Conservation (phyloP, 305 asterid species). For the Withania somnifera region DNA sequence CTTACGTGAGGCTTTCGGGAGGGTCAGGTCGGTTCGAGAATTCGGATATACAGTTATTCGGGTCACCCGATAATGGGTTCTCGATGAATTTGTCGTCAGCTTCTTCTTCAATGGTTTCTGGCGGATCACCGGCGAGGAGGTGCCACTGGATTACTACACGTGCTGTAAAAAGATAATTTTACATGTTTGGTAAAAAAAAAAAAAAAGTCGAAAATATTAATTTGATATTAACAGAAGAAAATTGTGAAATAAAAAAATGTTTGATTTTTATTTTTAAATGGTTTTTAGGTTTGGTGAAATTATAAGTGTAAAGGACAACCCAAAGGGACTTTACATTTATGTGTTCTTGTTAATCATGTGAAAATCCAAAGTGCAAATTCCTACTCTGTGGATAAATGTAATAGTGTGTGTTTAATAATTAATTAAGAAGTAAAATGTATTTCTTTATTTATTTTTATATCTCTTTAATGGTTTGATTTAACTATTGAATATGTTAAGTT, state of each 20-base stretch:
- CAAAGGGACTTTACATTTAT: constrained; percentile 31
- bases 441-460: too few species aligned
- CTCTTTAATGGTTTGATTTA: neutral
- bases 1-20: constrained; percentile 60
- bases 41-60: constrained; percentile 31
- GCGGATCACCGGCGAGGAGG: constrained; percentile 21
- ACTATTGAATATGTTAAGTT: neutral
- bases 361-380: constrained; percentile 26
- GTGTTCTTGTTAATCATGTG: constrained; percentile 14
- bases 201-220: neutral
- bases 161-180: constrained; percentile 24
- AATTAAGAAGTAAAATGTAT: neutral
- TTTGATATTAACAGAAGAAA: neutral
- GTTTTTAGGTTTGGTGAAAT: neutral
- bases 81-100: constrained; percentile 23
- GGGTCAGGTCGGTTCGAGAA: constrained; percentile 50
- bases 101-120: constrained; percentile 14
- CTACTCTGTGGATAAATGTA: neutral
- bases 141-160: constrained; percentile 24
- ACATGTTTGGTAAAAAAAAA: neutral
- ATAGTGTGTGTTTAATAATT: neutral
- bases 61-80: constrained; percentile 30
- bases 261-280: too few species aligned
- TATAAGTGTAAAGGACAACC: constrained; percentile 45
- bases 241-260: too few species aligned